Evolutionary conservation across 495 filamentous ascomycete species (phyloP).

Genomic region (Recurvomyces mirabilis): DNA sequence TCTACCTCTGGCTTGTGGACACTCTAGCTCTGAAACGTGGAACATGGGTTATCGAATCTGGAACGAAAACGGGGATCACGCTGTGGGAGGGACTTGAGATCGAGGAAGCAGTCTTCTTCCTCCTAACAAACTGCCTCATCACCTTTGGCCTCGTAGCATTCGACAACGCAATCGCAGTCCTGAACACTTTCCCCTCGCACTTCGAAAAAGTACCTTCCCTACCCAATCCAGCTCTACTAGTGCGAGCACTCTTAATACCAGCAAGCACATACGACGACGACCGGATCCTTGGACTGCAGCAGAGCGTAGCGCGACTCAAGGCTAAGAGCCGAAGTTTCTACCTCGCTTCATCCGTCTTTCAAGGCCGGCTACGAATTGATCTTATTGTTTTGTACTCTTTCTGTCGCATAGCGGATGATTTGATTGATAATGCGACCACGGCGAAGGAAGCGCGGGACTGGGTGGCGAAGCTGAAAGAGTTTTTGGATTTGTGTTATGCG

Average conservation of each 20-base stretch:
- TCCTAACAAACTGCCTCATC: slow-evolving; percentile 52
- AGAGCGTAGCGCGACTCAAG: slow-evolving; percentile 42
- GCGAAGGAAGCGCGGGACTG: slow-evolving; percentile 36
- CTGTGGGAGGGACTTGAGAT: slow-evolving; percentile 53
- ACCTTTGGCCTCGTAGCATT: slow-evolving; percentile 54
- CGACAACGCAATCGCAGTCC: slow-evolving; percentile 49
- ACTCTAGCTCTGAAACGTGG: slow-evolving; percentile 48
- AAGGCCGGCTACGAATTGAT: slow-evolving; percentile 52
- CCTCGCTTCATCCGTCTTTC: slow-evolving; percentile 52
- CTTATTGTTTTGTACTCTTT: slow-evolving; percentile 58
- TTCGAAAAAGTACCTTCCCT: slow-evolving; percentile 34
- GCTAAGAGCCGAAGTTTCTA: slow-evolving; percentile 59
- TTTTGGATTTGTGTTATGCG: slow-evolving; percentile 36
- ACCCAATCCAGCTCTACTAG: slow-evolving; percentile 37
- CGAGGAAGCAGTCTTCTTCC: slow-evolving; percentile 59
- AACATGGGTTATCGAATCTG: slow-evolving; percentile 53
- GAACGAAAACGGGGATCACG: slow-evolving; percentile 47
- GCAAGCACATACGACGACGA: slow-evolving; percentile 37
- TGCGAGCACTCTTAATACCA: slow-evolving; percentile 36
- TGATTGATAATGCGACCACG: slow-evolving; percentile 47
- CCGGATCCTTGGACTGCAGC: slow-evolving; percentile 42
- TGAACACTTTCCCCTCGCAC: slow-evolving; percentile 41
- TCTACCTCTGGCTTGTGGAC: slow-evolving; percentile 57
- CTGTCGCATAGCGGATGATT: slow-evolving; percentile 57
- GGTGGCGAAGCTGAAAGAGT: slow-evolving; percentile 41